Evolutionary conservation across 2,329 filamentous ascomycete species (phyloP).

Genomic region (Tetracladium maxilliforme): DNA sequence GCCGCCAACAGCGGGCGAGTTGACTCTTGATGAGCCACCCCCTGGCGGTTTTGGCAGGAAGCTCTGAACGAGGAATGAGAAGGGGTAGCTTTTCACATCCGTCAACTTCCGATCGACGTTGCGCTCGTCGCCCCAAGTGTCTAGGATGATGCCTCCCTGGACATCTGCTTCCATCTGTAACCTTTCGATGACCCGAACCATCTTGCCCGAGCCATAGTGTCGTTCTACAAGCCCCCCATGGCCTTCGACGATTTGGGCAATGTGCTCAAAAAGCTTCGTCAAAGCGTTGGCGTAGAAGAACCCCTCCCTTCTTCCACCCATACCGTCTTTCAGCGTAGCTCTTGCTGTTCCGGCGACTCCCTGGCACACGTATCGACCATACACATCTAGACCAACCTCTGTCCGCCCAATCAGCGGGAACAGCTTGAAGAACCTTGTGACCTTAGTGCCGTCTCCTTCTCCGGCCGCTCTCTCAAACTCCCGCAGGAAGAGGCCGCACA

Average conservation of each 20-base stretch:
- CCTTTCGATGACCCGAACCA: conserved; percentile 86
- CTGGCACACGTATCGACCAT: conserved; percentile 90
- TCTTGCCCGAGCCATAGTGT: conserved; percentile 85
- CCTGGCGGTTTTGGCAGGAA: conserved; percentile 61
- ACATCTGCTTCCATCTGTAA: conserved; percentile 91
- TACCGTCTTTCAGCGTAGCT: conserved; percentile 58
- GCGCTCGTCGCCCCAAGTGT: conserved; percentile 89
- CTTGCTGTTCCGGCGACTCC: conserved; percentile 79
- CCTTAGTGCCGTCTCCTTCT: conserved; percentile 75
- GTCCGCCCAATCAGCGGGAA: conserved; percentile 87
- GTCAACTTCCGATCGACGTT: conserved; percentile 74
- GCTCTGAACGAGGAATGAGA: conserved; percentile 92
- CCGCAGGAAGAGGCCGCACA: conserved; percentile 79
- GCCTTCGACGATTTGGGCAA: conserved; percentile 88
- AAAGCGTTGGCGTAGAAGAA: conserved; percentile 87
- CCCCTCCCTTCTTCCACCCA: conserved; percentile 51
- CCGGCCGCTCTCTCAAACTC: conserved; percentile 89
- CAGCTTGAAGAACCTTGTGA: conserved; percentile 95
- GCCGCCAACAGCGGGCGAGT: conserved; percentile 55
- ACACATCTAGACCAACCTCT: conserved; percentile 84
- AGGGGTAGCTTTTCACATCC: conserved; percentile 94
- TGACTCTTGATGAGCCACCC: conserved; percentile 49
- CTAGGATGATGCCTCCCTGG: conserved; percentile 87
- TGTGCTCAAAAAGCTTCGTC: conserved; percentile 91
- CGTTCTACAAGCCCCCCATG: conserved; percentile 84